phyloP scores from a whole-genome alignment of 2,329 filamentous ascomycete species.

The Monilinia polystroma region DNA sequence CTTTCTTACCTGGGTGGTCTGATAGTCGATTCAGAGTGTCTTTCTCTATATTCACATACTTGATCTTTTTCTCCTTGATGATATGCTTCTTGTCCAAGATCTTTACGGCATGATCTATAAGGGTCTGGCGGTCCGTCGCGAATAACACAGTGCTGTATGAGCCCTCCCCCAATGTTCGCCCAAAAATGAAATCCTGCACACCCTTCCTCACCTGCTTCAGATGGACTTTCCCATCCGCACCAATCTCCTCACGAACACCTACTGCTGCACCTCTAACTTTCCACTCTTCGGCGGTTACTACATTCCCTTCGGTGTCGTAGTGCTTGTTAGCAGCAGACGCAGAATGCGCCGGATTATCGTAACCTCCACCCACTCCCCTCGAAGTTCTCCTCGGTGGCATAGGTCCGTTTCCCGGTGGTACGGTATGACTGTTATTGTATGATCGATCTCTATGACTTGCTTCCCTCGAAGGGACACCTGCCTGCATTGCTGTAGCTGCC shows the following conservation, averaged over 20 bases:
- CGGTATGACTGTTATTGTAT: conserved; percentile 59
- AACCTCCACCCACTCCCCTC: conserved; percentile 63
- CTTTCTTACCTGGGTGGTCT: conserved; percentile 70
- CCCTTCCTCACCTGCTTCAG: conserved; percentile 91
- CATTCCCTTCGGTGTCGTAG: conserved; percentile 57
- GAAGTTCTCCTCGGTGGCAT: conserved; percentile 76
- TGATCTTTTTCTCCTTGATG: conserved; percentile 99
- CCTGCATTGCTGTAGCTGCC: conserved; percentile 56
- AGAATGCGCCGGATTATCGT: conserved; percentile 39
- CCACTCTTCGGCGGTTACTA: conserved; percentile 80
- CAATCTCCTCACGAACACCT: conserved; percentile 76
- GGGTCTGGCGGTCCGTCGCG: conserved; percentile 87
- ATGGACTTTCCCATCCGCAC: conserved; percentile 78
- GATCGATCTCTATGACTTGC: conserved; percentile 66
- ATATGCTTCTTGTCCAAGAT: conserved; percentile 98
- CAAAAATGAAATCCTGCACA: conserved; percentile 94
- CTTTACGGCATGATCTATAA: conserved; percentile 97
- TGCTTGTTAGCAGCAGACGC: conserved; percentile 42
- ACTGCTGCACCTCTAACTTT: conserved; percentile 92
- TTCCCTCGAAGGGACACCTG: conserved; percentile 64
- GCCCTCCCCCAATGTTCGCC: conserved; percentile 85
- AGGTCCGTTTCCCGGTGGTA: conserved; percentile 55
- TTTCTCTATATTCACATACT: conserved; percentile 99
- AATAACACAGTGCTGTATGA: conserved; percentile 96
- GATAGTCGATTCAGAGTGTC: conserved; percentile 95